Conservation (phyloP, 768 basidiomycete genomes). For the Tephrocybe sp. region DNA sequence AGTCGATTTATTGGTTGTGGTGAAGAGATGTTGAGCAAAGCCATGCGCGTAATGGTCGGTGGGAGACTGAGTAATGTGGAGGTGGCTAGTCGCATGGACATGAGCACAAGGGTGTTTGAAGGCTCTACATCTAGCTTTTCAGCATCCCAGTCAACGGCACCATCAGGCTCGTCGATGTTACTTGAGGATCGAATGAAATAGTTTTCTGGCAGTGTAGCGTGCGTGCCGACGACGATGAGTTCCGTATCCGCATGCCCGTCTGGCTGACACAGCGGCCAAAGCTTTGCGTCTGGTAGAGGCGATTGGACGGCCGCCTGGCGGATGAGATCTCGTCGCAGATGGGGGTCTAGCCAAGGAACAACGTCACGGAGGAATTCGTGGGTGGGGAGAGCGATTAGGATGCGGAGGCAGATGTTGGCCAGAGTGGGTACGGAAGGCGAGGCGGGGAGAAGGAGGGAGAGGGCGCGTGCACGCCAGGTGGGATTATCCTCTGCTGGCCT, state of each 20-base stretch:
- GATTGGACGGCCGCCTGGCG: slow-evolving; percentile 55
- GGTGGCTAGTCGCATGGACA: slow-evolving; percentile 44
- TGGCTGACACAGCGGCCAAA: slow-evolving; percentile 48
- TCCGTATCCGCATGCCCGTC: slow-evolving; percentile 61
- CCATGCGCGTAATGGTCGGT: slow-evolving; percentile 61
- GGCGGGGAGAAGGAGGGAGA: slow-evolving; percentile 48
- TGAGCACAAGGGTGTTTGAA: slow-evolving; percentile 47
- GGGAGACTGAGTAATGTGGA: slow-evolving; percentile 52
- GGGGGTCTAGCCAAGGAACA: slow-evolving; percentile 50
- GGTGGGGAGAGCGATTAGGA: slow-evolving; percentile 36
- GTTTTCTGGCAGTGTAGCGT: slow-evolving; percentile 39
- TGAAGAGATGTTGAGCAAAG: slow-evolving; percentile 48
- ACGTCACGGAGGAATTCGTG: slow-evolving; percentile 44
- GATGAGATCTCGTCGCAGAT: slow-evolving; percentile 57
- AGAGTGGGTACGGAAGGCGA: slow-evolving; percentile 44
- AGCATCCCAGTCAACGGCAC: slow-evolving; percentile 40
- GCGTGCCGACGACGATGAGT: slow-evolving; percentile 59
- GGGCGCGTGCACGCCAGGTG: slow-evolving; percentile 53
- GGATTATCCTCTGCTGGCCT: slow-evolving; percentile 23
- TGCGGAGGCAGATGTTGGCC: slow-evolving; percentile 53
- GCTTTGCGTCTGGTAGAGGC: slow-evolving; percentile 48
- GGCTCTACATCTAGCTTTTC: slow-evolving; percentile 30
- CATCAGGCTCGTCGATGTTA: neutral
- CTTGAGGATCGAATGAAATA: slow-evolving; percentile 31
- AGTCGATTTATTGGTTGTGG: slow-evolving; percentile 55